Conservation (phyloP, 2,329 filamentous ascomycete species). For the Fusarium haematococcum region DNA sequence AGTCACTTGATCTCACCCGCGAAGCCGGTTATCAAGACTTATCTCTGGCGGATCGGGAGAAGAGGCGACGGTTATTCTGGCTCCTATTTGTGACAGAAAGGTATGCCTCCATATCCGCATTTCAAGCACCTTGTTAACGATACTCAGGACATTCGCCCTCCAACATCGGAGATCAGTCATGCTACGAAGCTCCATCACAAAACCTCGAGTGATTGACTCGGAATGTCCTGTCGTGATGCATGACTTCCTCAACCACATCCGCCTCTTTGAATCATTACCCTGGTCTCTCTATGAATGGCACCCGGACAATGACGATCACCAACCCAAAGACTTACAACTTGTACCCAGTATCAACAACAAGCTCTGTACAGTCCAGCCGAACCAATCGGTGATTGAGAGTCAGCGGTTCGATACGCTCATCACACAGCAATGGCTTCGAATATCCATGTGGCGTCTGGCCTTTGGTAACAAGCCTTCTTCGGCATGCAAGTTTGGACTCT, state of each 20-base stretch:
- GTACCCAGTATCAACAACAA: constrained; percentile 43
- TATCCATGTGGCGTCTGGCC: constrained; percentile 48
- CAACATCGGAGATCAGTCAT: constrained; percentile 47
- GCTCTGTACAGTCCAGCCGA: constrained; percentile 43
- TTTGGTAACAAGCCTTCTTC: constrained; percentile 44
- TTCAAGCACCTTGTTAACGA: not conserved
- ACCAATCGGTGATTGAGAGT: constrained; percentile 47
- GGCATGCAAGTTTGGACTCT: constrained; percentile 25
- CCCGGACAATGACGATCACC: constrained; percentile 29
- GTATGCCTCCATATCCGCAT: constrained; percentile 9
- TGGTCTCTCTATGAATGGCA: constrained; percentile 49
- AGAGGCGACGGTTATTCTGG: constrained; percentile 49
- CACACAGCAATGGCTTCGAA: constrained; percentile 49
- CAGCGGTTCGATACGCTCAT: constrained; percentile 49
- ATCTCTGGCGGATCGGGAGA: constrained; percentile 40
- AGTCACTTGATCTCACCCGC: constrained; percentile 43
- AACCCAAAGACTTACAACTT: constrained; percentile 38
- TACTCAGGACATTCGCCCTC: constrained; percentile 46
- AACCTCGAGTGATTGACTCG: constrained; percentile 47
- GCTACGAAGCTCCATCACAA: constrained; percentile 45
- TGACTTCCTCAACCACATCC: constrained; percentile 50
- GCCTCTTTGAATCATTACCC: constrained; percentile 47
- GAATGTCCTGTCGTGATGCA: constrained; percentile 50
- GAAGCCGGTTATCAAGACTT: constrained; percentile 43
- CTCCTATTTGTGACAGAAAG: constrained; percentile 50